Evolutionary conservation across 192 early-diverging fungal species (phyloP).

Genomic region (Backusella westeae): DNA sequence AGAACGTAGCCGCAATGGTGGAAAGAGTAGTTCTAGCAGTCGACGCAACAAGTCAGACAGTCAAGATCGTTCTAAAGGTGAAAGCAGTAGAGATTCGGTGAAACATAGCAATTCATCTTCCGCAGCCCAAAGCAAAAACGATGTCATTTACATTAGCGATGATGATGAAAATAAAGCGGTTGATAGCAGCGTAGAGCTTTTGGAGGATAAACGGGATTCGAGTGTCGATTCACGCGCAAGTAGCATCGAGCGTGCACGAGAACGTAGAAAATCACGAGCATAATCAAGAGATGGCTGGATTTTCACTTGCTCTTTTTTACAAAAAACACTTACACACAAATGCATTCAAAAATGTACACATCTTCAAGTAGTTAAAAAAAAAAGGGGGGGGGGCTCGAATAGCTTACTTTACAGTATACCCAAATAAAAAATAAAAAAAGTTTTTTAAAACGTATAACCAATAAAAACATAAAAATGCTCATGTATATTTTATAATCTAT

Average conservation of each 20-base stretch:
- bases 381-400: too few species aligned
- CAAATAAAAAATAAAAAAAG: too few species aligned
- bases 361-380: too few species aligned
- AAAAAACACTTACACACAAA: background rate
- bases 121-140: background rate
- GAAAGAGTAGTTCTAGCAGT: background rate
- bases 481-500: too few species aligned
- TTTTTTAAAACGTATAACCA: too few species aligned
- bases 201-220: background rate
- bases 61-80: background rate
- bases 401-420: too few species aligned
- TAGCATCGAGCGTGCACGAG: background rate
- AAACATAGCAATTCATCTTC: background rate
- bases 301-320: too few species aligned
- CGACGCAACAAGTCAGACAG: too few species aligned
- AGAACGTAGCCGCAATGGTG: background rate
- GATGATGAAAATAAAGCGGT: background rate
- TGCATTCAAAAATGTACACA: background rate
- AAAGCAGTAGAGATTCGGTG: background rate
- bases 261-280: too few species aligned
- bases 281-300: too few species aligned
- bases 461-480: too few species aligned
- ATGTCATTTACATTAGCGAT: background rate
- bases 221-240: background rate
- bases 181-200: background rate